Conservation (phyloP, 2,329 filamentous ascomycete genomes). For the Fusarium redolens region DNA sequence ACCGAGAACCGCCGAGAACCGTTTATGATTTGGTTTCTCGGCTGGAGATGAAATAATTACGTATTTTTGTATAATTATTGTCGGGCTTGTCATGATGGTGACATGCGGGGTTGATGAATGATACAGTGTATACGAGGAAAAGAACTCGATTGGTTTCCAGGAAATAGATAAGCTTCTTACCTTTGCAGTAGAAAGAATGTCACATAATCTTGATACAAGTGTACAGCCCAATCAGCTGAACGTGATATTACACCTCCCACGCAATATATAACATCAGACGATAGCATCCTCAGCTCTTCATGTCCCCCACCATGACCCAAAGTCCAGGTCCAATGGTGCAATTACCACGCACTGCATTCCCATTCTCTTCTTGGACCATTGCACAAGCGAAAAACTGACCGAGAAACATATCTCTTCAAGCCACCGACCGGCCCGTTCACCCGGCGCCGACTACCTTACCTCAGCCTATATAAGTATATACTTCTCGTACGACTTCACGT, state of each 20-base stretch:
- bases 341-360: slow-evolving; percentile 1
- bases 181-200: background rate
- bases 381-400: slow-evolving; percentile 7
- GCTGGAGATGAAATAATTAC: background rate
- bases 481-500: slow-evolving; percentile 34
- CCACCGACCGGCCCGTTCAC: slow-evolving; percentile 11
- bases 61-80: slow-evolving; percentile 1
- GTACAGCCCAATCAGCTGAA: background rate
- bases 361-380: background rate
- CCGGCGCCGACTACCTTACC: background rate
- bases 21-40: background rate
- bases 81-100: background rate
- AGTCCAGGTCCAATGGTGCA: slow-evolving; percentile 11
- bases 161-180: background rate
- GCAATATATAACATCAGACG: background rate
- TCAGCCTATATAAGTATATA: slow-evolving; percentile 7
- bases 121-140: background rate
- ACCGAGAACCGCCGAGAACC: slow-evolving; percentile 35
- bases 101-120: slow-evolving; percentile 20
- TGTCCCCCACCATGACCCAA: slow-evolving; percentile 22
- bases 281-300: background rate
- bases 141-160: background rate
- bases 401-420: background rate
- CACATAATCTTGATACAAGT: background rate
- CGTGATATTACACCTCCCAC: background rate